Conservation (phyloP, 495 filamentous ascomycete species). For the Aspergillus nidulans region DNA sequence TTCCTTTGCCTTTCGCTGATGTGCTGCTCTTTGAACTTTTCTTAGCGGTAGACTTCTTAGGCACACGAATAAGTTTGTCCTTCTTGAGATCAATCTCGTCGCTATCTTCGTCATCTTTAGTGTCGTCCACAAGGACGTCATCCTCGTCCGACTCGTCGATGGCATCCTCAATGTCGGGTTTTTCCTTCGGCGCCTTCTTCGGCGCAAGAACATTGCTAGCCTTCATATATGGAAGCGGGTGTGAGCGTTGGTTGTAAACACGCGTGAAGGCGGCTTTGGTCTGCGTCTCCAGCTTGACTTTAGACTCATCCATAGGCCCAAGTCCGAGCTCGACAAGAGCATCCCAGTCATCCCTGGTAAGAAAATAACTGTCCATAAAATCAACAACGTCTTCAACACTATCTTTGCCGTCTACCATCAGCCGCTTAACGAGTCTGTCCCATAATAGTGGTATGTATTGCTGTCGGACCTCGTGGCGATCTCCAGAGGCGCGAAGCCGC, state of each 20-base stretch:
- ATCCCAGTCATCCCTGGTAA: slow-evolving; percentile 95
- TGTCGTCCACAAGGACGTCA: slow-evolving; percentile 55
- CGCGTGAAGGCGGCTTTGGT: slow-evolving; percentile 88
- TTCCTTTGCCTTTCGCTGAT: slow-evolving; percentile 48
- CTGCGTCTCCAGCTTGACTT: slow-evolving; percentile 73
- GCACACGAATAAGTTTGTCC: slow-evolving; percentile 92
- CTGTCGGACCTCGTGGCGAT: slow-evolving; percentile 89
- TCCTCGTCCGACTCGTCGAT: slow-evolving; percentile 87
- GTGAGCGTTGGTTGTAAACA: slow-evolving; percentile 78
- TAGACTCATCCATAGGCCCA: slow-evolving; percentile 70
- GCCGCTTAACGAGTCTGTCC: slow-evolving; percentile 66
- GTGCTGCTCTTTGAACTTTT: slow-evolving; percentile 18
- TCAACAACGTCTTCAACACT: slow-evolving; percentile 70
- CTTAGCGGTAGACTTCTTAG: slow-evolving; percentile 59
- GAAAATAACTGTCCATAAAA: slow-evolving; percentile 94
- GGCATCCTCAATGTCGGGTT: slow-evolving; percentile 93
- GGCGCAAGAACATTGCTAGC: slow-evolving; percentile 72
- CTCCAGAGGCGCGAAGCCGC: slow-evolving; percentile 86
- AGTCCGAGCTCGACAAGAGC: slow-evolving; percentile 86
- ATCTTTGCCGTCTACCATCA: slow-evolving; percentile 71
- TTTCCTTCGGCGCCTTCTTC: slow-evolving; percentile 63
- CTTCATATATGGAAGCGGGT: slow-evolving; percentile 96
- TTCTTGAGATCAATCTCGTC: slow-evolving; percentile 78
- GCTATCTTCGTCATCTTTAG: slow-evolving; percentile 58
- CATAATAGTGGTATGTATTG: slow-evolving; percentile 91